A percentile compares a stretch with the other conserved stretches of the same genome.
Evolutionary conservation across 2,329 filamentous ascomycete genomes (phyloP).

Genomic region (Orbilia quercus): DNA sequence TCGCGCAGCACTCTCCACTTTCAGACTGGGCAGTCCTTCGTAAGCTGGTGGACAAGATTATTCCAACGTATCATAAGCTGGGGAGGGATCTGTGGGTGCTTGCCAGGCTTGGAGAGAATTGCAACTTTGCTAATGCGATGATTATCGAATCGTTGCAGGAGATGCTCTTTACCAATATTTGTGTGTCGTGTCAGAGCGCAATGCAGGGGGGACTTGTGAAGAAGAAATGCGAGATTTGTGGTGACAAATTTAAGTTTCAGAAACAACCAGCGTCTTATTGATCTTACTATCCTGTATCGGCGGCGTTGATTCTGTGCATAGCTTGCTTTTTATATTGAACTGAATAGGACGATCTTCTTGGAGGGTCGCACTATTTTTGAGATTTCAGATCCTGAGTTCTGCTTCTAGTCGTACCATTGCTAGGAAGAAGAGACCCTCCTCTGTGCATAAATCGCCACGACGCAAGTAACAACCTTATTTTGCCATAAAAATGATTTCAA

Average conservation of each 20-base stretch:
- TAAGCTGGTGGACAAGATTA: conserved; percentile 1
- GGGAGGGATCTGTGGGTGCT: background rate
- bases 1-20: background rate
- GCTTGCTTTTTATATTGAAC: no score
- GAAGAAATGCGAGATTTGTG: background rate
- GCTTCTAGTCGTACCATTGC: no score
- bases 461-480: no score
- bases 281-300: no score
- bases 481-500: no score
- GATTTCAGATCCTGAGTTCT: no score
- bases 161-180: conserved; percentile 1
- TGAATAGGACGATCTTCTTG: no score
- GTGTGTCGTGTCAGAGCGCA: background rate
- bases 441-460: no score
- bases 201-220: background rate
- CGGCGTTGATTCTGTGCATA: no score
- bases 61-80: background rate
- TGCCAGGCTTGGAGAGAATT: background rate
- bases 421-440: no score
- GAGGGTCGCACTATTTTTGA: no score
- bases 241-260: background rate
- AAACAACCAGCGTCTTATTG: background rate
- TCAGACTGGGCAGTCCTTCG: conserved; percentile 4
- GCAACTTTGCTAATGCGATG: conserved; percentile 6
- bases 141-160: conserved; percentile 12